Percentiles rank a stretch among this genome's conserved stretches.
phyloP scores from a whole-genome alignment of 169 alveolate species.

The Plasmodium gaboni region DNA sequence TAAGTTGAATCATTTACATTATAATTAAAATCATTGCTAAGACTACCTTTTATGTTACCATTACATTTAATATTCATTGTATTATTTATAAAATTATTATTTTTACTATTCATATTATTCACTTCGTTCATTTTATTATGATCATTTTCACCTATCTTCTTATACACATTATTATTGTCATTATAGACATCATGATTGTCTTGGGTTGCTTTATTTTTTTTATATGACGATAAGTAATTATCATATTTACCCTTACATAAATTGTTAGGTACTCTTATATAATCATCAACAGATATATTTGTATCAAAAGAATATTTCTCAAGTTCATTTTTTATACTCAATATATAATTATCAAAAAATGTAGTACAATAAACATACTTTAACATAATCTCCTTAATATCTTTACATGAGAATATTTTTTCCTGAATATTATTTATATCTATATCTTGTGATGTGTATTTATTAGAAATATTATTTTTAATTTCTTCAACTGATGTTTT shows the following conservation, averaged over 20 bases:
- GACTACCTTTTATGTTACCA: background rate
- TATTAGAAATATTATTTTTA: slow-evolving; percentile 2
- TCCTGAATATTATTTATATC: slow-evolving; percentile 33
- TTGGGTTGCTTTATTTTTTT: too few relatives aligned
- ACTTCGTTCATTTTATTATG: background rate
- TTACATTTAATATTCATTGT: background rate
- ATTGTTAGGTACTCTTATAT: slow-evolving; percentile 22
- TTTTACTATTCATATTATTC: slow-evolving; percentile 1
- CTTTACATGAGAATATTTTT: slow-evolving; percentile 35
- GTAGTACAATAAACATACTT: slow-evolving; percentile 37
- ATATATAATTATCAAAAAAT: slow-evolving; percentile 43
- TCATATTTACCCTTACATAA: background rate
- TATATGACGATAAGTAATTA: background rate
- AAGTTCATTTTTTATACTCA: slow-evolving; percentile 22
- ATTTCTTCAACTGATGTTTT: slow-evolving; percentile 23
- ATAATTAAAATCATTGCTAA: background rate
- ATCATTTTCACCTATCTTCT: background rate
- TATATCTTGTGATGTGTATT: slow-evolving; percentile 10
- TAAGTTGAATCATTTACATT: background rate
- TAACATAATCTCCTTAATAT: slow-evolving; percentile 54
- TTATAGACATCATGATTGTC: background rate
- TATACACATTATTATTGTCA: background rate
- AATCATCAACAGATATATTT: slow-evolving; percentile 15
- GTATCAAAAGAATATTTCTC: slow-evolving; percentile 10
- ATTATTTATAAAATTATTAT: background rate